Evolutionary conservation across 176 grass and related monocot species (phyloP).

Genomic region (Typha latifolia): DNA sequence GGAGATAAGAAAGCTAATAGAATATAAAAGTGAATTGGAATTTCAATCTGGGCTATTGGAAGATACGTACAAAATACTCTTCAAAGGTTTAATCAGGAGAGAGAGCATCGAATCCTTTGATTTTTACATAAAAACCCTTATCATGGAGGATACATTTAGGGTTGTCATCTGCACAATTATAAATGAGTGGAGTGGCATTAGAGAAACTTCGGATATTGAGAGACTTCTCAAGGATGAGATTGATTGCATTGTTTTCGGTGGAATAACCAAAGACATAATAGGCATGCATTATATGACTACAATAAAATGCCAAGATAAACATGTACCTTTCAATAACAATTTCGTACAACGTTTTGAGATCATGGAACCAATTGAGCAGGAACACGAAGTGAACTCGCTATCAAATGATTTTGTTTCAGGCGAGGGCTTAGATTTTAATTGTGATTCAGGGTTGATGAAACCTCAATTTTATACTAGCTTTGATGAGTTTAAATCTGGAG

Average conservation of each 20-base stretch:
- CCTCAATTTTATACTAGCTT: not conserved
- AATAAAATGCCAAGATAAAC: not conserved
- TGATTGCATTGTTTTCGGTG: slow-evolving; percentile 12
- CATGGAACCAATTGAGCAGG: not conserved
- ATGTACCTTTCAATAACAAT: not conserved
- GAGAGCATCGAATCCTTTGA: slow-evolving; percentile 4
- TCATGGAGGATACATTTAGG: slow-evolving; percentile 13
- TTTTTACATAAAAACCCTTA: not conserved
- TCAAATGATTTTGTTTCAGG: not conserved
- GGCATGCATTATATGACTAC: not conserved
- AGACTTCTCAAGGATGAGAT: slow-evolving; percentile 22
- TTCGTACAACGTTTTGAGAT: not conserved
- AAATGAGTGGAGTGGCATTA: slow-evolving; percentile 6
- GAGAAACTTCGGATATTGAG: slow-evolving; percentile 20
- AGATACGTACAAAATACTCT: slow-evolving; percentile 14
- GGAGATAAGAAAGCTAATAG: slow-evolving; percentile 17
- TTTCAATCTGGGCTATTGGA: slow-evolving; percentile 20
- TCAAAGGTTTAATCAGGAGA: slow-evolving; percentile 11
- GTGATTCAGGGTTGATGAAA: not conserved
- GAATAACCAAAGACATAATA: slow-evolving; percentile 20
- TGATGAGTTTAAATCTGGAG: not conserved
- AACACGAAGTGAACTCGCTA: not conserved
- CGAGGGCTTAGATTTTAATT: slow-evolving; percentile 4
- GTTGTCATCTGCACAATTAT: slow-evolving; percentile 4
- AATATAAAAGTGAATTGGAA: slow-evolving; percentile 18